Conservation (phyloP, 352 stramenopile genomes). For the Peronosclerospora sorghi region DNA sequence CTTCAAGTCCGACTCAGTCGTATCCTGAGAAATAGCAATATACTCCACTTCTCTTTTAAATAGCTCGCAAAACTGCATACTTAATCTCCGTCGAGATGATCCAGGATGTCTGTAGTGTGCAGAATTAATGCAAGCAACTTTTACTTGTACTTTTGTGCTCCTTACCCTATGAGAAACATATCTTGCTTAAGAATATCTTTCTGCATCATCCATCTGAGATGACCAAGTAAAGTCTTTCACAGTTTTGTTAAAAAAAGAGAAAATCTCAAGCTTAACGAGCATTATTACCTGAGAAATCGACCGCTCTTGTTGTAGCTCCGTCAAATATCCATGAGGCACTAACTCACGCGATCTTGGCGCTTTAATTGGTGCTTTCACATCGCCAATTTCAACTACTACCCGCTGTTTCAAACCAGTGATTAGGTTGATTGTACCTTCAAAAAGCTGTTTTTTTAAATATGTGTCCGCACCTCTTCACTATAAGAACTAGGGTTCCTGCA, state of each 20-base stretch:
- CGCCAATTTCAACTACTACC: slow-evolving; percentile 59
- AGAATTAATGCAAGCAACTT: background rate
- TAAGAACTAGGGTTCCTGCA: too few species aligned
- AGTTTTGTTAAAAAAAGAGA: background rate
- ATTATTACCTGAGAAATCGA: slow-evolving; percentile 42
- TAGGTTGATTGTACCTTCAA: too few species aligned
- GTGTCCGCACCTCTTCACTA: too few species aligned
- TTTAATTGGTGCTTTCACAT: slow-evolving; percentile 31
- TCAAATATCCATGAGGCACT: slow-evolving; percentile 52
- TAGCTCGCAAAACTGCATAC: slow-evolving; percentile 80
- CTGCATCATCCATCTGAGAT: slow-evolving; percentile 83
- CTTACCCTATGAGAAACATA: slow-evolving; percentile 80
- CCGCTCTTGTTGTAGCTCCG: slow-evolving; percentile 17
- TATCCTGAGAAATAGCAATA: slow-evolving; percentile 89
- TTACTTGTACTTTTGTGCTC: background rate
- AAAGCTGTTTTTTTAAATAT: too few species aligned
- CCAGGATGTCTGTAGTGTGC: slow-evolving; percentile 45
- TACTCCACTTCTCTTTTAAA: slow-evolving; percentile 82
- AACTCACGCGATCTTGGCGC: slow-evolving; percentile 25
- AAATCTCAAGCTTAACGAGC: background rate
- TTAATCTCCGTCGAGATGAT: slow-evolving; percentile 54
- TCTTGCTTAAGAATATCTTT: slow-evolving; percentile 78
- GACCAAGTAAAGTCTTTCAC: slow-evolving; percentile 30
- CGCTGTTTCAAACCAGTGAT: too few species aligned
- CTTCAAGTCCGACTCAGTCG: slow-evolving; percentile 89